Evolutionary conservation across 2,329 filamentous ascomycete genomes (phyloP).

Genomic region (Aspergillus japonicus): DNA sequence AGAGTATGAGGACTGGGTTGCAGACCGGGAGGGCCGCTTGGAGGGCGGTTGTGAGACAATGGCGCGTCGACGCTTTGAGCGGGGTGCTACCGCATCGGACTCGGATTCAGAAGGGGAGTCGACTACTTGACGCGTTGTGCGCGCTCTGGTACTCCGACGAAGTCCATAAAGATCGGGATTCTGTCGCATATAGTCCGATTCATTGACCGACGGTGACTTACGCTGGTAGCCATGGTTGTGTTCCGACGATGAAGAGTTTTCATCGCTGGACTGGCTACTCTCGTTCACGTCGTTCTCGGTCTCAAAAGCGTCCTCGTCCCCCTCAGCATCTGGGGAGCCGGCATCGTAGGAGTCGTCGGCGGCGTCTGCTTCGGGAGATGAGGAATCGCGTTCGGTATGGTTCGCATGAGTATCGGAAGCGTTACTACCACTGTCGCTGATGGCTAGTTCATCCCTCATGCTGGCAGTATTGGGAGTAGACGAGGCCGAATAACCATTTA

Average conservation of each 20-base stretch:
- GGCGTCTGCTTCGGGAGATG: slow-evolving; percentile 40
- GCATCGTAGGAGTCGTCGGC: slow-evolving; percentile 42
- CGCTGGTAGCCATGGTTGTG: slow-evolving; percentile 71
- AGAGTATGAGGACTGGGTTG: slow-evolving; percentile 62
- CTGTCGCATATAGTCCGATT: slow-evolving; percentile 81
- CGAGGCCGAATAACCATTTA: slow-evolving; percentile 35
- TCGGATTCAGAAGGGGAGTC: slow-evolving; percentile 65
- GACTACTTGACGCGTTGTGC: slow-evolving; percentile 61
- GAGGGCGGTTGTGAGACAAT: slow-evolving; percentile 52
- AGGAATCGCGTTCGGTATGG: slow-evolving; percentile 51
- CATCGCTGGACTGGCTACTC: slow-evolving; percentile 57
- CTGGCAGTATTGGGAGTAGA: slow-evolving; percentile 26
- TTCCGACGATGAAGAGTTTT: slow-evolving; percentile 68
- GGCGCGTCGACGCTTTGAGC: slow-evolving; percentile 52
- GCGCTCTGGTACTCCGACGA: slow-evolving; percentile 75
- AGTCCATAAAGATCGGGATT: slow-evolving; percentile 95
- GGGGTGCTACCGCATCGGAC: slow-evolving; percentile 64
- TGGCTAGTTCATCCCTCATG: slow-evolving; percentile 40
- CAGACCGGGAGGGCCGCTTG: slow-evolving; percentile 47
- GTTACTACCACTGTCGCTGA: slow-evolving; percentile 68
- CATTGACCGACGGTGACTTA: slow-evolving; percentile 63
- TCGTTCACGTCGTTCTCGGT: slow-evolving; percentile 58
- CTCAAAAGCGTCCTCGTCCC: slow-evolving; percentile 69
- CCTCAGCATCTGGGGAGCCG: slow-evolving; percentile 37
- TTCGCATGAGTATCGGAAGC: slow-evolving; percentile 68